A percentile compares a stretch with the other conserved stretches of the same genome.
Evolutionary conservation across 2,329 filamentous ascomycete species (phyloP).

Genomic region (Ophiostoma populinum): DNA sequence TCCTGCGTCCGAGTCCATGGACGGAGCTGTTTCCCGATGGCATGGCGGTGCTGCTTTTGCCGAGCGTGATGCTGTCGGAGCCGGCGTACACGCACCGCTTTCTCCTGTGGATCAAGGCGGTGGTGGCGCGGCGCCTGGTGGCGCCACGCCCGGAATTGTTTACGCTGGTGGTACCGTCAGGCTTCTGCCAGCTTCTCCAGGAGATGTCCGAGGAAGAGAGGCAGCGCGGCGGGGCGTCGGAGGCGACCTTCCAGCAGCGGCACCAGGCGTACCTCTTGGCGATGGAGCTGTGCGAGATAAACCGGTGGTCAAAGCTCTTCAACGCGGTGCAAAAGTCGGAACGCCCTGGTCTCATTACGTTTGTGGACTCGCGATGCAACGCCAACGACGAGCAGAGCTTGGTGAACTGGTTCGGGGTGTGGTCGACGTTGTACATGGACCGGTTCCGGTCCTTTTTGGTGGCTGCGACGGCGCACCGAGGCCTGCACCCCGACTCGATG

Average conservation of each 20-base stretch:
- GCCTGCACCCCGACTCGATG: constrained; percentile 4
- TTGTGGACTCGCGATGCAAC: constrained; percentile 30
- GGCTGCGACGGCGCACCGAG: constrained; percentile 25
- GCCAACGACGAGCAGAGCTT: constrained; percentile 44
- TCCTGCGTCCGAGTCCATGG: constrained; percentile 20
- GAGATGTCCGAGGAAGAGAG: background rate
- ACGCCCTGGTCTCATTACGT: constrained; percentile 21
- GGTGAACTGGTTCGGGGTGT: constrained; percentile 45
- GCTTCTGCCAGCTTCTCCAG: constrained; percentile 19
- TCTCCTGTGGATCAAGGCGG: constrained; percentile 26
- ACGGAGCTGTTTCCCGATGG: constrained; percentile 28
- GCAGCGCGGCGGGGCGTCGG: background rate
- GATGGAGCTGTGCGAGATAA: background rate
- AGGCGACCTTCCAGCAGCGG: background rate
- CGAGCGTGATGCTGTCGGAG: constrained; percentile 30
- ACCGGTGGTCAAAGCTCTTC: background rate
- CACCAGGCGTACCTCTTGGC: background rate
- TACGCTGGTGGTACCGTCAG: constrained; percentile 20
- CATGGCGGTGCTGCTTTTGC: constrained; percentile 28
- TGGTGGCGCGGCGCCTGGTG: constrained; percentile 10
- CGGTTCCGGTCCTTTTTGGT: constrained; percentile 37
- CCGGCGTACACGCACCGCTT: constrained; percentile 22
- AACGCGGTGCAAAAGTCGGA: background rate
- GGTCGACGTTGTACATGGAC: constrained; percentile 32
- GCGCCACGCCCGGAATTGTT: constrained; percentile 9